Base-by-base conservation (phyloP, 2,329 filamentous ascomycete genomes). In the Apiospora rasikravindrae region DNA sequence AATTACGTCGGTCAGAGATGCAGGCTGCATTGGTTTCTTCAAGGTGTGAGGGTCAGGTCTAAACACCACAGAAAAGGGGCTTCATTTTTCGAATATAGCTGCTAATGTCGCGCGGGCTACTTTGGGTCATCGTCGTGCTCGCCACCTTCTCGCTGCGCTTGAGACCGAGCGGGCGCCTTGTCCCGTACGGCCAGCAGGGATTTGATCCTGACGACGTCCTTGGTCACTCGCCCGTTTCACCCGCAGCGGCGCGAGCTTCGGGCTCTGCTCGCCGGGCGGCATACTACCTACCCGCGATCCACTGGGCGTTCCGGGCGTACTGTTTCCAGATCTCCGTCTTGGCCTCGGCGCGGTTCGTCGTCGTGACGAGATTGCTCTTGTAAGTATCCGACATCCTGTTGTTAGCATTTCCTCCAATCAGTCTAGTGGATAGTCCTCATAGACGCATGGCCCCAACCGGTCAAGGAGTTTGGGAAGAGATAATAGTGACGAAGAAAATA, bases 201-300 rank as follows among this genome's bases (percentile, higher is more conserved):
- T 5, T 5, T 26, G 2, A 22, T 64, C 73, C 77, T 79, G 73
- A 81, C 70, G 8, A 79, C 71, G 70, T 80, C 81, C 71, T 78
- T 79, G 72, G 81, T 81, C 74, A 80, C 78, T n/a, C 80, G 74
- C 5, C 80, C 78, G 72, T 81, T 81, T 80, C n/a, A 81, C 66
- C 0, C 75, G 70, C 51, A 78, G 75, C 67, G 72, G 57, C 0
- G 77, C 75, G 5, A 78, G 72, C 13, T 53, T 67, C 8, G 73
- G 71, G 7, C 79, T 67, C 0, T 72, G 73, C 4, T 42, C 66
- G 40, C 8, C 33, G 2, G 66, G 6, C 40, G n/a, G 74, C 73
- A 1, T 76, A 13, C 29, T 33, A 6, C 33, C 33, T 33, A 6
- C 53, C 24, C 11, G 4, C 24, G 24, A 19, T 7, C 8, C 53